A percentile compares a stretch with the other conserved stretches of the same genome.
Conservation (phyloP, 1,139 yeast genomes). For the Suhomyces guaymorum region DNA sequence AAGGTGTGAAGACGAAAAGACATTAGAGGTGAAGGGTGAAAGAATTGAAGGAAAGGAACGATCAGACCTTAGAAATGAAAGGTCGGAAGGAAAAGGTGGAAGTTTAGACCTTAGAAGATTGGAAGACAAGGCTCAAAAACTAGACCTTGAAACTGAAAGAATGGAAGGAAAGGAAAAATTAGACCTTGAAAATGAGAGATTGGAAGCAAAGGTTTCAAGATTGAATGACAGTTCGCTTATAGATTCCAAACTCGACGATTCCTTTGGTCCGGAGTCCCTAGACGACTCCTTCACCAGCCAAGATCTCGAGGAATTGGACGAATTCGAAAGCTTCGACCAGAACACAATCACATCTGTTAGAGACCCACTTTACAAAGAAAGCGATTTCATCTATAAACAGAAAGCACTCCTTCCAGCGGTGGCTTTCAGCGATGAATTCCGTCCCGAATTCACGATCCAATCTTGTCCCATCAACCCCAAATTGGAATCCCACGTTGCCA, state of each 20-base stretch:
- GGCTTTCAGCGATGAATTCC: conserved; percentile 53
- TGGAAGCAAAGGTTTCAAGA: too few relatives aligned
- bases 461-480: conserved; percentile 53
- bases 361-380: not conserved
- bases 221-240: too few relatives aligned
- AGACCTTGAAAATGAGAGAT: too few relatives aligned
- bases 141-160: too few relatives aligned
- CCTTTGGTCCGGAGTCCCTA: too few relatives aligned
- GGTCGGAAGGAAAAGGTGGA: too few relatives aligned
- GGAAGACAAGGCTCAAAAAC: conserved; percentile 1
- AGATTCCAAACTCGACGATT: too few relatives aligned
- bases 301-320: conserved; percentile 12
- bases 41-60: too few relatives aligned
- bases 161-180: too few relatives aligned
- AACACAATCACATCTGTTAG: not conserved
- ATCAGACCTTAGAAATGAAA: too few relatives aligned
- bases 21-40: conserved; percentile 12
- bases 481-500: conserved; percentile 51
- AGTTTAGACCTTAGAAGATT: conserved; percentile 3
- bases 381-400: conserved; percentile 10
- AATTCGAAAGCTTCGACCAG: conserved; percentile 6
- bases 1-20: conserved; percentile 2
- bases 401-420: conserved; percentile 34
- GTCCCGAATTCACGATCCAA: conserved; percentile 53
- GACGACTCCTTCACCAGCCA: too few relatives aligned